phyloP scores from a whole-genome alignment of 257 asterid genomes.

The Nicotiana tomentosiformis region DNA sequence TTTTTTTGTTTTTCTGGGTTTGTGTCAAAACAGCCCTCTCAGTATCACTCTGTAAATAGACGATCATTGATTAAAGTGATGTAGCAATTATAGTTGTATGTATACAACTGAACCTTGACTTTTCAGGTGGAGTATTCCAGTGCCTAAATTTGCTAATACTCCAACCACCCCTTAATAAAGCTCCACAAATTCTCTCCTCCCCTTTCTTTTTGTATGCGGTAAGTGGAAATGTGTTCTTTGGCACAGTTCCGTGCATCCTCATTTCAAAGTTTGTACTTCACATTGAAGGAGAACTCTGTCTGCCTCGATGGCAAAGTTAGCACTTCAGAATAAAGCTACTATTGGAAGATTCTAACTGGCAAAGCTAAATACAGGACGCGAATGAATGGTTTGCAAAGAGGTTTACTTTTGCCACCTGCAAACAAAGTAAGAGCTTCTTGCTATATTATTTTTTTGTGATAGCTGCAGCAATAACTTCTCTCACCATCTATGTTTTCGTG shows the following conservation, averaged over 20 bases:
- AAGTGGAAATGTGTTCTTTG: no score
- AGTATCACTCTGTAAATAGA: background rate
- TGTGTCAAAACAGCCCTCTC: background rate
- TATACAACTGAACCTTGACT: background rate
- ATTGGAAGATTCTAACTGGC: background rate
- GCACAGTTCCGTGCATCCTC: no score
- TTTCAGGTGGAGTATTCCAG: background rate
- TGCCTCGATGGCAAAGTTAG: background rate
- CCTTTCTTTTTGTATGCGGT: no score
- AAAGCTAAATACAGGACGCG: background rate
- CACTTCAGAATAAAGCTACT: background rate
- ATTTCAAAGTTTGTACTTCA: no score
- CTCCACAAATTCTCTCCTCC: no score
- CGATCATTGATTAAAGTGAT: background rate
- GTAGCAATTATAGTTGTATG: background rate
- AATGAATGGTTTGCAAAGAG: background rate
- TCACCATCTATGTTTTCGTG: background rate
- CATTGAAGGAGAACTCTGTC: background rate
- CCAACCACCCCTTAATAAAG: background rate
- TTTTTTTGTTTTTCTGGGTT: background rate
- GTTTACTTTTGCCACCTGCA: background rate
- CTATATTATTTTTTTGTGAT: background rate
- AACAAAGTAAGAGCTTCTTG: background rate
- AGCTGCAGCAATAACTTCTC: background rate
- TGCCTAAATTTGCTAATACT: background rate